Conservation (phyloP, 2,329 filamentous ascomycete genomes). For the Diaporthe sp. region DNA sequence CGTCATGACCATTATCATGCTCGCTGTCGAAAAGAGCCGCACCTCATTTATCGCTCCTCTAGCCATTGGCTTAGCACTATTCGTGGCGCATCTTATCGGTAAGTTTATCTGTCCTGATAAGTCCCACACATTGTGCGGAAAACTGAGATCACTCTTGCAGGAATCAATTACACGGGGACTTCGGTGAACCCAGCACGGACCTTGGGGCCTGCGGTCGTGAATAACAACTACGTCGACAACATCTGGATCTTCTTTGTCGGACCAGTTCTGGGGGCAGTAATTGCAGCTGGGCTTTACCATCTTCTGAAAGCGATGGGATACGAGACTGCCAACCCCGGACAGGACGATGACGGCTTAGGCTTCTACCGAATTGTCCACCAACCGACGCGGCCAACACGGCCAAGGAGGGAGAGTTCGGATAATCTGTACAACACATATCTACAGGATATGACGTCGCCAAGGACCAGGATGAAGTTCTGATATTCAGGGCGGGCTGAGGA, state of each 20-base stretch:
- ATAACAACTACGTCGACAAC: slow-evolving; percentile 52
- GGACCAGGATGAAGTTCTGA: slow-evolving; percentile 3
- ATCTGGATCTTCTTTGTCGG: slow-evolving; percentile 68
- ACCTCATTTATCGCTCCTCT: slow-evolving; percentile 71
- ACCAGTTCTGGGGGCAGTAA: slow-evolving; percentile 57
- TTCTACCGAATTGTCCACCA: slow-evolving; percentile 29
- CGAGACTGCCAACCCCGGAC: slow-evolving; percentile 44
- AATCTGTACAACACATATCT: slow-evolving; percentile 28
- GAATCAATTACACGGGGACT: slow-evolving; percentile 59
- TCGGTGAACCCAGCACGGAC: slow-evolving; percentile 62
- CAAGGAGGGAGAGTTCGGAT: not conserved
- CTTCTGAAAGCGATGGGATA: slow-evolving; percentile 50
- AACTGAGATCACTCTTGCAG: slow-evolving; percentile 30
- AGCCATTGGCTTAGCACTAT: slow-evolving; percentile 71
- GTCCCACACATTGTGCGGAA: no score
- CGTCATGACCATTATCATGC: slow-evolving; percentile 67
- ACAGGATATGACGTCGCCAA: slow-evolving; percentile 29
- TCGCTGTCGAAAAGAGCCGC: slow-evolving; percentile 71
- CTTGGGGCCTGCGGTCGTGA: slow-evolving; percentile 59
- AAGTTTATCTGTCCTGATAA: slow-evolving; percentile 2
- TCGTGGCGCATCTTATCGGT: slow-evolving; percentile 53
- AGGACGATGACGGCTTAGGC: slow-evolving; percentile 38
- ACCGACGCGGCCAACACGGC: not conserved
- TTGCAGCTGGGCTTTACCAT: slow-evolving; percentile 53
- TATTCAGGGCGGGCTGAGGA: not conserved